Conservation (phyloP, 2,329 filamentous ascomycete genomes). For the Talaromyces sp. region DNA sequence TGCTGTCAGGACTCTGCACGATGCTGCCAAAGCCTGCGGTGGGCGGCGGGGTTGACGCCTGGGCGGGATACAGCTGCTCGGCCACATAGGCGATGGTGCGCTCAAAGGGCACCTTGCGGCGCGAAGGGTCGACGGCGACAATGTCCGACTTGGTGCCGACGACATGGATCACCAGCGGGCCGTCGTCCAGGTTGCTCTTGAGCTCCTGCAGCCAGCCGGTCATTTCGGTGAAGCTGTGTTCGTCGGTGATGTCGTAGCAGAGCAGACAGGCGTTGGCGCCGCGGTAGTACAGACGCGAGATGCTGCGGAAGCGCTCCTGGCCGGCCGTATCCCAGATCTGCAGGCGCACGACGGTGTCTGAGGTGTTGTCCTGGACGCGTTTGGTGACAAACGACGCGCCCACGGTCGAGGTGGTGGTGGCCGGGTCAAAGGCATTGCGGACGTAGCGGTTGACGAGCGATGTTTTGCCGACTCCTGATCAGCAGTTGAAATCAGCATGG, state of each 20-base stretch:
- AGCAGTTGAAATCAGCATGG: neutral
- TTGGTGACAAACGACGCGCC: slow-evolving; percentile 77
- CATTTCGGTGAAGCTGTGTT: slow-evolving; percentile 83
- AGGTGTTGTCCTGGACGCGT: slow-evolving; percentile 74
- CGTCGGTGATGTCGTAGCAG: slow-evolving; percentile 90
- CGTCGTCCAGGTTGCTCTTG: slow-evolving; percentile 59
- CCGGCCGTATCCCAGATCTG: slow-evolving; percentile 97
- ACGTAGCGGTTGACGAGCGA: slow-evolving; percentile 48
- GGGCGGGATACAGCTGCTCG: slow-evolving; percentile 74
- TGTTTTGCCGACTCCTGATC: slow-evolving; percentile 48
- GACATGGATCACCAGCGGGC: slow-evolving; percentile 80
- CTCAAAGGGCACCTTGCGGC: slow-evolving; percentile 85
- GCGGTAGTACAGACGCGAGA: slow-evolving; percentile 92
- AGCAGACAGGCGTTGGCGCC: slow-evolving; percentile 90
- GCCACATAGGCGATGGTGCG: slow-evolving; percentile 93
- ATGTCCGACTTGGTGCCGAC: slow-evolving; percentile 93
- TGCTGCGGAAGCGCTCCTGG: slow-evolving; percentile 91
- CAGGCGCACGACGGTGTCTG: slow-evolving; percentile 78
- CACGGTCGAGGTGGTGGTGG: slow-evolving; percentile 57
- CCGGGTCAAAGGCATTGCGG: slow-evolving; percentile 39
- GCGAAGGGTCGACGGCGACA: slow-evolving; percentile 73
- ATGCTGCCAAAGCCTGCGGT: slow-evolving; percentile 47
- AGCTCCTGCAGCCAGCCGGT: slow-evolving; percentile 84
- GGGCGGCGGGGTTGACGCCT: slow-evolving; percentile 61
- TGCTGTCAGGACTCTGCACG: slow-evolving; percentile 35